Conservation (phyloP, 83 land plant genomes). For the Picea abies region DNA sequence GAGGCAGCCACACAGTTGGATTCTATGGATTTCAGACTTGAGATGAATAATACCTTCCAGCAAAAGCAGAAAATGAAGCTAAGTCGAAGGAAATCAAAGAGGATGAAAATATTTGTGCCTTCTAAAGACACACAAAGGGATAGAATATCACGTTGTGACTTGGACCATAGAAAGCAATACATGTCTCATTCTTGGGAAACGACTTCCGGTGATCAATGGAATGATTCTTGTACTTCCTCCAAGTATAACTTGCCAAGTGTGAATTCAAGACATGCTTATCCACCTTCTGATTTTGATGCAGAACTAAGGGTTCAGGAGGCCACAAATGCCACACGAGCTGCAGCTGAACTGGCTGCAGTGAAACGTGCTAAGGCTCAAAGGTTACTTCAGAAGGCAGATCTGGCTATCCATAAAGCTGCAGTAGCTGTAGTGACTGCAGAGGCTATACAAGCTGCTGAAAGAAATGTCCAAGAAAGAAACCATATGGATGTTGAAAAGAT, state of each 20-base stretch:
- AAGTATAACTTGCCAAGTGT: conserved; percentile 21
- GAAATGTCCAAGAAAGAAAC: conserved; percentile 11
- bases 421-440: conserved; percentile 85
- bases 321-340: conserved; percentile 67
- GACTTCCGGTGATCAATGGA: conserved; percentile 22
- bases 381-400: conserved; percentile 75
- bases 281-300: conserved; percentile 45
- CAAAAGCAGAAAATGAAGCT: conserved; percentile 25
- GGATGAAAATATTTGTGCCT: conserved; percentile 19
- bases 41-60: conserved; percentile 32
- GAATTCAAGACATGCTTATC: conserved; percentile 8
- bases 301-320: conserved; percentile 67
- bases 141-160: conserved; percentile 26
- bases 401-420: conserved; percentile 82
- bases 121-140: conserved; percentile 19
- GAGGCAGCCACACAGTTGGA: conserved; percentile 29
- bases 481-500: not conserved
- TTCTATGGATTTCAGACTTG: conserved; percentile 16
- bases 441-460: conserved; percentile 58
- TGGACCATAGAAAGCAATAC: conserved; percentile 28
- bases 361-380: conserved; percentile 82
- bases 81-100: conserved; percentile 39
- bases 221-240: conserved; percentile 22
- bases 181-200: conserved; percentile 15
- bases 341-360: conserved; percentile 59